Evolutionary conservation across 495 filamentous ascomycete genomes (phyloP).

Genomic region (Hyaloscypha bicolor): DNA sequence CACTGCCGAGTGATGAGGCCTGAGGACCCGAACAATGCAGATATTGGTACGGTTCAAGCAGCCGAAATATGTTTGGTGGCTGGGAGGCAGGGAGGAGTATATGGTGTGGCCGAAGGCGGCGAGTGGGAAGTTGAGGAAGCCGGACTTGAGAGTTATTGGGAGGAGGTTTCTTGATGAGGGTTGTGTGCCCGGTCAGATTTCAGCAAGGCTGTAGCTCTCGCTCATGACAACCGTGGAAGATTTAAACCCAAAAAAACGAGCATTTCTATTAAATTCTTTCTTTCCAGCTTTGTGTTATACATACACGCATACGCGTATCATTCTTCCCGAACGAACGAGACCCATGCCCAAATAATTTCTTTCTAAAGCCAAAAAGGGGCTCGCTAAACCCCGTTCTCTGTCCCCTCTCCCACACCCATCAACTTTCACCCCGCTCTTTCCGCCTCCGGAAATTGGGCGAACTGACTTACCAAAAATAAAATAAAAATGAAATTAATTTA

Average conservation of each 20-base stretch:
- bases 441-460: too few relatives aligned
- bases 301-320: too few relatives aligned
- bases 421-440: neutral
- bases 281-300: too few relatives aligned
- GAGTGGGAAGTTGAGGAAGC: slow-evolving; percentile 73
- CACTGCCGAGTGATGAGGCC: slow-evolving; percentile 40
- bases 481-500: neutral
- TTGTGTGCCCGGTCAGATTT: neutral
- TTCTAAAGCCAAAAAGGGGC: too few relatives aligned
- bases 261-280: too few relatives aligned
- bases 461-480: neutral
- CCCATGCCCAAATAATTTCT: too few relatives aligned
- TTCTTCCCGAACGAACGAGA: too few relatives aligned
- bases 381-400: neutral
- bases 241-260: too few relatives aligned
- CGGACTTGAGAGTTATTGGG: slow-evolving; percentile 55
- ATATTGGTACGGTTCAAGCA: slow-evolving; percentile 68
- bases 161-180: neutral
- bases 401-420: neutral
- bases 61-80: slow-evolving; percentile 65
- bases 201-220: neutral
- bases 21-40: slow-evolving; percentile 61
- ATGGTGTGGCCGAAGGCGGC: slow-evolving; percentile 56
- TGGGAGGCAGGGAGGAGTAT: slow-evolving; percentile 55
- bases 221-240: too few relatives aligned